These are phyloP conservation scores for Bremia lactucae DNA, from an alignment of 352 stramenopile genomes.

Conservation along the genomic window DNA sequence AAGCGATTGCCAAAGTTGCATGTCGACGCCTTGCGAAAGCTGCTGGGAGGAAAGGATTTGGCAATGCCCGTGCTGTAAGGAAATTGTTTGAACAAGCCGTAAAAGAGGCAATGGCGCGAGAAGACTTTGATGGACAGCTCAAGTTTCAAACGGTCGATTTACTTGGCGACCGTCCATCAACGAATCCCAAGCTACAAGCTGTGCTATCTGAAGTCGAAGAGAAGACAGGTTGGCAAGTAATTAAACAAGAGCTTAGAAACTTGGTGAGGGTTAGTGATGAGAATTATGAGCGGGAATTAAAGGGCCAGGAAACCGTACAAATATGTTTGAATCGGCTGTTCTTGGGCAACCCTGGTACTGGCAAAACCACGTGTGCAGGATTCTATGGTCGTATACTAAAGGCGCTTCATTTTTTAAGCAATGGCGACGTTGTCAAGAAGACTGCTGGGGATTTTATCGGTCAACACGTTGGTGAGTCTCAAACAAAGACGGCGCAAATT, in stretches of 20 bases:
- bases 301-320: slow-evolving; percentile 42
- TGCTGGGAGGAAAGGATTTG: slow-evolving; percentile 72
- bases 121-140: slow-evolving; percentile 51
- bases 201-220: slow-evolving; percentile 47
- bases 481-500: slow-evolving; percentile 80
- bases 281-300: slow-evolving; percentile 80
- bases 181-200: slow-evolving; percentile 55
- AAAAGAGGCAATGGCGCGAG: slow-evolving; percentile 47
- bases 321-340: slow-evolving; percentile 84
- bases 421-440: slow-evolving; percentile 84
- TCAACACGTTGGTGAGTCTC: slow-evolving; percentile 66
- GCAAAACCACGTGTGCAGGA: slow-evolving; percentile 87
- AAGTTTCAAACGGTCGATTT: slow-evolving; percentile 57
- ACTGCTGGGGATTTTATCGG: slow-evolving; percentile 84
- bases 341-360: slow-evolving; percentile 86
- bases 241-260: slow-evolving; percentile 70
- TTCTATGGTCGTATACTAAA: slow-evolving; percentile 84
- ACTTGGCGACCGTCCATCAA: slow-evolving; percentile 62
- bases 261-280: slow-evolving; percentile 65
- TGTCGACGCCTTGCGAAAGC: slow-evolving; percentile 52
- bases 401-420: slow-evolving; percentile 83
- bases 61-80: slow-evolving; percentile 74
- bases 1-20: slow-evolving; percentile 43
- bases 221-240: slow-evolving; percentile 68
- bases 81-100: slow-evolving; percentile 56